Percentiles rank a stretch among this genome's conserved stretches.
Evolutionary conservation across 345 rosid genomes (phyloP).

Genomic region (Cardiospermum halicacabum): DNA sequence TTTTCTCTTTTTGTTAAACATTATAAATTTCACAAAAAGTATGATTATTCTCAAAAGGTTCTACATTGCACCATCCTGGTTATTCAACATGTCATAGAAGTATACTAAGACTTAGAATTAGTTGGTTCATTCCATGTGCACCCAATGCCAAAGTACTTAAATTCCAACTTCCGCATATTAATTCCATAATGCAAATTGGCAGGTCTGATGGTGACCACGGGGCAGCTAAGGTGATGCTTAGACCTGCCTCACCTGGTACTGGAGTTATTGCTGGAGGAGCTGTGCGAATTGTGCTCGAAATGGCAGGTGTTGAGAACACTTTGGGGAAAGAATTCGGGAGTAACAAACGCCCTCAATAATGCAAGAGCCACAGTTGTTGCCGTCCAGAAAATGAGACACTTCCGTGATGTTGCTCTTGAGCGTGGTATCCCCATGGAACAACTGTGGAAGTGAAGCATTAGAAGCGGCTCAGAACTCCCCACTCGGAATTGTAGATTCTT

Average conservation of each 20-base stretch:
- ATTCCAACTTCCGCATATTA: neutral
- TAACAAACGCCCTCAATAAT: conserved; percentile 80
- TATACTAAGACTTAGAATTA: neutral
- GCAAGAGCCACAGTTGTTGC: conserved; percentile 90
- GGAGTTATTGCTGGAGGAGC: conserved; percentile 97
- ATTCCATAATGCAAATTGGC: conserved; percentile 17
- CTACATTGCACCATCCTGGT: neutral
- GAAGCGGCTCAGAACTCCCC: neutral
- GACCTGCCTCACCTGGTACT: conserved; percentile 89
- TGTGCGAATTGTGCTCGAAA: conserved; percentile 81
- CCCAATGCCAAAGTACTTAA: neutral
- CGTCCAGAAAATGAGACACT: conserved; percentile 73
- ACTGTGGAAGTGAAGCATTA: conserved; percentile 57
- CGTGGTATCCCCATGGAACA: conserved; percentile 95
- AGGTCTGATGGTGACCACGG: conserved; percentile 82
- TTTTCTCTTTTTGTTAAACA: neutral
- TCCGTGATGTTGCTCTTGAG: conserved; percentile 72
- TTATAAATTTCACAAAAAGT: neutral
- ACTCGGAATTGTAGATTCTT: conserved; percentile 1
- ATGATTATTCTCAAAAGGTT: neutral
- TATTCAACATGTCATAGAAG: neutral
- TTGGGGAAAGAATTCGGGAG: conserved; percentile 78
- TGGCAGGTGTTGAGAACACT: conserved; percentile 91
- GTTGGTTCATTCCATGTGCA: too few relatives aligned
- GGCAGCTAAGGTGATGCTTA: conserved; percentile 92